phyloP scores from a whole-genome alignment of 257 asterid genomes.

The Parsonsia alboflavescens region DNA sequence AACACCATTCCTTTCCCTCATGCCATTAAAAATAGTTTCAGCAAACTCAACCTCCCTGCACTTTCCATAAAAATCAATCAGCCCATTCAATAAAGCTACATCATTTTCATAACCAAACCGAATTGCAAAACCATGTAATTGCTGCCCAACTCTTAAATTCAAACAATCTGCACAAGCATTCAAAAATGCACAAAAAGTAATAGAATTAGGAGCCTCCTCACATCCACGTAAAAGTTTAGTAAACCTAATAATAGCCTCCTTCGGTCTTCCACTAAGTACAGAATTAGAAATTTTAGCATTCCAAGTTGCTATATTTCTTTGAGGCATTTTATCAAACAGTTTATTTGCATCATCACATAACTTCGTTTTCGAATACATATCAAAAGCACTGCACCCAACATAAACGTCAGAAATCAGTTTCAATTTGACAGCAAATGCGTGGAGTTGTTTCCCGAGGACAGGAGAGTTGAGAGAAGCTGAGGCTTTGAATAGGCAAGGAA shows the following conservation, averaged over 20 bases:
- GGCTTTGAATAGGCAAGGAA: constrained; percentile 83
- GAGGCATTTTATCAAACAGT: constrained; percentile 73
- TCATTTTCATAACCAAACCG: constrained; percentile 52
- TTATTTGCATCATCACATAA: constrained; percentile 37
- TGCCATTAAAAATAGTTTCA: constrained; percentile 46
- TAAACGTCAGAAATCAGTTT: constrained; percentile 45
- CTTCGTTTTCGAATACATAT: constrained; percentile 62
- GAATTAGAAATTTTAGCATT: constrained; percentile 71
- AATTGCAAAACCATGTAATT: constrained; percentile 58
- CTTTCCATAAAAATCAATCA: constrained; percentile 81
- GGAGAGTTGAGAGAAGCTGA: constrained; percentile 44
- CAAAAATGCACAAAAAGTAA: constrained; percentile 71
- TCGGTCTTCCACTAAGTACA: constrained; percentile 45
- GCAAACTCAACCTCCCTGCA: constrained; percentile 45
- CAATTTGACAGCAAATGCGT: constrained; percentile 52
- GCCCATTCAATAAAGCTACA: constrained; percentile 58
- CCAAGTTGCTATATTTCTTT: constrained; percentile 73
- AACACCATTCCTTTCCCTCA: constrained; percentile 48
- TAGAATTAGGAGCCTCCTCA: constrained; percentile 56
- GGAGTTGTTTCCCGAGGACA: constrained; percentile 57
- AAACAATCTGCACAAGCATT: constrained; percentile 69
- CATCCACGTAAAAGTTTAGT: constrained; percentile 38
- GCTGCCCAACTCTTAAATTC: constrained; percentile 51
- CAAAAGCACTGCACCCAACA: constrained; percentile 79
- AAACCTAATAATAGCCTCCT: constrained; percentile 44